Conservation (phyloP, 2,329 filamentous ascomycete genomes). For the Talaromyces sp. region DNA sequence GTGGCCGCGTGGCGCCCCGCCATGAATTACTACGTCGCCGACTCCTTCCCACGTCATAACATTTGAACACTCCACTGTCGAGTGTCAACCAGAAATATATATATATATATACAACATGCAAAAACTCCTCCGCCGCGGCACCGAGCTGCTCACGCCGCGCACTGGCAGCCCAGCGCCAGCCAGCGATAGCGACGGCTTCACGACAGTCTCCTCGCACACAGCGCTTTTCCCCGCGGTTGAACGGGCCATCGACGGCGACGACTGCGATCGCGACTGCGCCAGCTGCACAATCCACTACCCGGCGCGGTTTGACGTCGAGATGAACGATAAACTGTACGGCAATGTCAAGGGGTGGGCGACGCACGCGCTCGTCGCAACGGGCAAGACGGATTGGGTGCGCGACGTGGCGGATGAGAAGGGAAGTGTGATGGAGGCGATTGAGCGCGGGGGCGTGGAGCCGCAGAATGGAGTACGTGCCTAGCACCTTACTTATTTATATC, state of each 20-base stretch:
- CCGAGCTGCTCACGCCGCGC: conserved; percentile 27
- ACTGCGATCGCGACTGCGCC: conserved; percentile 81
- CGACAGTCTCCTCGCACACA: conserved; percentile 41
- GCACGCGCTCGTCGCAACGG: conserved; percentile 88
- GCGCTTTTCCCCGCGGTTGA: conserved; percentile 69
- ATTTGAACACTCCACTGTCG: not conserved
- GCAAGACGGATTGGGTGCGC: conserved; percentile 89
- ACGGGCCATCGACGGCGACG: conserved; percentile 75
- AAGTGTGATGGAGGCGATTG: conserved; percentile 74
- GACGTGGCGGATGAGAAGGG: conserved; percentile 85
- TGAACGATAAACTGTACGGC: conserved; percentile 75
- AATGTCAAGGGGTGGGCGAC: conserved; percentile 81
- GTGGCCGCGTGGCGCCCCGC: not conserved
- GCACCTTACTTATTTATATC: no score
- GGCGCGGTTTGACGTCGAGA: conserved; percentile 65
- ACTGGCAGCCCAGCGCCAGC: conserved; percentile 14
- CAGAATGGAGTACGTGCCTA: conserved; percentile 35
- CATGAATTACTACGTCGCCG: not conserved
- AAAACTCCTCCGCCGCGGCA: conserved; percentile 27
- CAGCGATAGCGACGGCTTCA: conserved; percentile 39
- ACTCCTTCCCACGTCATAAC: not conserved
- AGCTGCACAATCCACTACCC: conserved; percentile 76
- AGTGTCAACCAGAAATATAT: not conserved
- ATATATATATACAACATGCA: conserved; percentile 21
- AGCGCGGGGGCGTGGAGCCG: conserved; percentile 36